Percentiles rank a stretch among this genome's conserved stretches.
Conservation (phyloP, 495 filamentous ascomycete genomes). For the Copromyces sp. region DNA sequence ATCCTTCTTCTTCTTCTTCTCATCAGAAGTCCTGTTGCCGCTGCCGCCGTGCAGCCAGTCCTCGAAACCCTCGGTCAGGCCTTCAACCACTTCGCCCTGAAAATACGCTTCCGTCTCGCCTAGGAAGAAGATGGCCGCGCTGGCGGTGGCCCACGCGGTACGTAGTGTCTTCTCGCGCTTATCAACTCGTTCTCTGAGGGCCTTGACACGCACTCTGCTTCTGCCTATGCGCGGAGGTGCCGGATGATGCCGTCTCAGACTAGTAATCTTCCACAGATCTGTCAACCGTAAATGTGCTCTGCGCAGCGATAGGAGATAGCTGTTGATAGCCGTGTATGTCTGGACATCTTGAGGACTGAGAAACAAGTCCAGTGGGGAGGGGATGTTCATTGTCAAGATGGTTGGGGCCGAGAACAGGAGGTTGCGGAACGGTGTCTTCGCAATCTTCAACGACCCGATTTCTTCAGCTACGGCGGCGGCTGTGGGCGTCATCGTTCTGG, state of each 20-base stretch:
- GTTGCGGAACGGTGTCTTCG: conserved; percentile 57
- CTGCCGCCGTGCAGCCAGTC: conserved; percentile 33
- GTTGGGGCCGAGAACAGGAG: conserved; percentile 72
- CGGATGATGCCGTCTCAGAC: conserved; percentile 65
- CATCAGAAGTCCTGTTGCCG: conserved; percentile 11
- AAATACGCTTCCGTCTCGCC: conserved; percentile 78
- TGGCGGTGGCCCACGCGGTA: conserved; percentile 75
- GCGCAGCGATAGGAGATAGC: conserved; percentile 76
- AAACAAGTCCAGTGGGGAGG: conserved; percentile 79
- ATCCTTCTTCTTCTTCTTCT: conserved; percentile 3
- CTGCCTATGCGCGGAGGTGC: conserved; percentile 50
- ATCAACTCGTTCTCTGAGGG: conserved; percentile 48
- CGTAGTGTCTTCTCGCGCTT: conserved; percentile 54
- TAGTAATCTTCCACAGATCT: conserved; percentile 72
- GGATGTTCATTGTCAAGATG: conserved; percentile 58
- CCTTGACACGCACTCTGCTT: conserved; percentile 34
- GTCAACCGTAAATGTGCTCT: conserved; percentile 73
- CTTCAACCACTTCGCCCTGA: conserved; percentile 78
- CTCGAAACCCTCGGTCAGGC: conserved; percentile 61
- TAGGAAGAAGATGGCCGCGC: conserved; percentile 76
- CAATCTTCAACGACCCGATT: conserved; percentile 19
- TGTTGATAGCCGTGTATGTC: conserved; percentile 70
- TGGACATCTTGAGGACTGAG: conserved; percentile 63
- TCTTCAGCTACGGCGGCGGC: conserved; percentile 8
- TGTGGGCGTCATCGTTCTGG: conserved; percentile 3